phyloP scores from a whole-genome alignment of 2,329 filamentous ascomycete genomes.

The Hypomyces rosellus region DNA sequence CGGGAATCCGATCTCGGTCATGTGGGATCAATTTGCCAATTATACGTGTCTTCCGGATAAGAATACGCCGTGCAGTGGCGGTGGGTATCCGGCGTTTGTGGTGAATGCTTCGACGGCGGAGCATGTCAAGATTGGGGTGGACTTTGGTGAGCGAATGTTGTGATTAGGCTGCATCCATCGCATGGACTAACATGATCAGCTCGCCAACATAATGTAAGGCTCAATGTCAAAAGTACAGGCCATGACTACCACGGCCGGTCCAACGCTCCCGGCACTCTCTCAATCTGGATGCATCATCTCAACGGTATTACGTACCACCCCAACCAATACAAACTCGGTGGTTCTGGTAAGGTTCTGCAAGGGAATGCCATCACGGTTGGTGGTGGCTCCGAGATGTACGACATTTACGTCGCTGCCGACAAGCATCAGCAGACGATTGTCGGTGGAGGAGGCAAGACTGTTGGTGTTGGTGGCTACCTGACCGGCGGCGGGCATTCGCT shows the following conservation, averaged over 20 bases:
- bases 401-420: conserved; percentile 41
- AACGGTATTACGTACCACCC: conserved; percentile 31
- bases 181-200: conserved; percentile 19
- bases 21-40: conserved; percentile 40
- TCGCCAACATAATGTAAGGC: conserved; percentile 35
- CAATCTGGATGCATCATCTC: conserved; percentile 48
- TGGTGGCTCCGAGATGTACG: conserved; percentile 46
- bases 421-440: conserved; percentile 43
- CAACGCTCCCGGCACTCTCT: conserved; percentile 44
- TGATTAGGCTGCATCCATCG: conserved; percentile 19
- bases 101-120: conserved; percentile 28
- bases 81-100: conserved; percentile 31
- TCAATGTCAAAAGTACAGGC: conserved; percentile 35
- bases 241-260: conserved; percentile 41
- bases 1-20: conserved; percentile 25
- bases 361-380: conserved; percentile 46
- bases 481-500: conserved; percentile 56
- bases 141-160: conserved; percentile 36
- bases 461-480: conserved; percentile 54
- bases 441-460: conserved; percentile 47
- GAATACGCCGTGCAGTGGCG: conserved; percentile 25
- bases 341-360: conserved; percentile 34
- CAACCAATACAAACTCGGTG: conserved; percentile 35
- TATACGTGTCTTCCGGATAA: conserved; percentile 43
- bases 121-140: conserved; percentile 29